Evolutionary conservation across 2,329 filamentous ascomycete species (phyloP).

Genomic region (Ceratocystis variospora): DNA sequence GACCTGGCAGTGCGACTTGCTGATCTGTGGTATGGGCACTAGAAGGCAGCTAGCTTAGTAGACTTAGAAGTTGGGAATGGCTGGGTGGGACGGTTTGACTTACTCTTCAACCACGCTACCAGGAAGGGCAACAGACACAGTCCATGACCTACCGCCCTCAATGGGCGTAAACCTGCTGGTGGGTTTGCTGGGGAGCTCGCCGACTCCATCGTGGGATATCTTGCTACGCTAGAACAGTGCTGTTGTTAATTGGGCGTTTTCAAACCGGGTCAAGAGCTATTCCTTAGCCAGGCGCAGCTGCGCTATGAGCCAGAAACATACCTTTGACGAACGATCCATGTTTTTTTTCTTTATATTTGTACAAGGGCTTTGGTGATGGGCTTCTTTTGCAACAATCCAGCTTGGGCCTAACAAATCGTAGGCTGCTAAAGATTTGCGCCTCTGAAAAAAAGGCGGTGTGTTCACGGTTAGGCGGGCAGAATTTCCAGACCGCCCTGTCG

Average conservation of each 20-base stretch:
- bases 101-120: conserved; percentile 67
- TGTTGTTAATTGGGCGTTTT: background rate
- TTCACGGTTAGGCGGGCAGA: conserved; percentile 21
- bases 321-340: conserved; percentile 17
- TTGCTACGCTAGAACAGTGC: conserved; percentile 35
- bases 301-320: background rate
- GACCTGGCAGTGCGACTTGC: conserved; percentile 57
- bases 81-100: conserved; percentile 21
- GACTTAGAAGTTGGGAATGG: background rate
- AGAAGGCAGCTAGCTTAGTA: conserved; percentile 16
- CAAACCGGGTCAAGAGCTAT: background rate
- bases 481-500: conserved; percentile 23
- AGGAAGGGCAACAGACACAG: conserved; percentile 63
- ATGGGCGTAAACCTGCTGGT: conserved; percentile 54
- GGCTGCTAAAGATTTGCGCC: conserved; percentile 15
- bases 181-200: conserved; percentile 39
- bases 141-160: conserved; percentile 52
- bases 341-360: background rate
- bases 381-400: background rate
- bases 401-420: background rate
- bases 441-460: conserved; percentile 19
- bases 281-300: background rate
- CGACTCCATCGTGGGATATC: conserved; percentile 30
- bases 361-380: background rate
- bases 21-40: conserved; percentile 62